Base-by-base conservation (phyloP, 2,329 filamentous ascomycete species). In the Trichoderma sp. region DNA sequence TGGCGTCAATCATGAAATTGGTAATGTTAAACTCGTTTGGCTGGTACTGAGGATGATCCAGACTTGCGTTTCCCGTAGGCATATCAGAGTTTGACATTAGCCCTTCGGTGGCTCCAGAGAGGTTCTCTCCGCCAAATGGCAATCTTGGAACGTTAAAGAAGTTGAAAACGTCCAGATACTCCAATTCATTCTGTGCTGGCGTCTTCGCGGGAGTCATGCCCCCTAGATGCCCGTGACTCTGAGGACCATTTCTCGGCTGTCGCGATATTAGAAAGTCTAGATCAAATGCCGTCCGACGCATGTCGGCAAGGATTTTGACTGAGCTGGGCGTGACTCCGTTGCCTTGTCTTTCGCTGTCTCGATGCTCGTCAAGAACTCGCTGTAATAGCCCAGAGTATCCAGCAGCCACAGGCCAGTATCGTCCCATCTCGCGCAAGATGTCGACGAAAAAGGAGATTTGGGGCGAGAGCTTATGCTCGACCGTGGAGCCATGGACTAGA, bases 121-220 rank as follows among this genome's bases (percentile, higher is more conserved):
- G 76, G 39, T 77, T 78, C 67, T 84, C 83, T 12, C 82, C 81
- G 34, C 83, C 83, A 26, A 87, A 81, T 0, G 88, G 87, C 28
- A 97, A 83, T 21, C 94, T 86, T 1, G 95, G 95, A 71, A 97
- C 90, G 79, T 97, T 97, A 85, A 97, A 98, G 79, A 97, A 97
- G 76, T 96, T 93, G 79, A 98, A 97, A 0, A 97, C 93, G 76
- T 97, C 94, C 3, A 97, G 84, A 79, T 97, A 97, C 79, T 97
- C 95, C 4, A 97, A 84, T 78, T 97, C 94, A 75, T 96, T 93
- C 1, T 92, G 88, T 11, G 90, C 92, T 1, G 93, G 92, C 34
- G 91, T 92, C 74, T 89, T 87, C 1, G 88, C 87, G 1, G 90
- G 89, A 0, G 90, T 91, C 26, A 84, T 82, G 75, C 85, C 88